Evolutionary conservation across 768 basidiomycete genomes (phyloP).

Genomic region (Naganishia vishniacii): DNA sequence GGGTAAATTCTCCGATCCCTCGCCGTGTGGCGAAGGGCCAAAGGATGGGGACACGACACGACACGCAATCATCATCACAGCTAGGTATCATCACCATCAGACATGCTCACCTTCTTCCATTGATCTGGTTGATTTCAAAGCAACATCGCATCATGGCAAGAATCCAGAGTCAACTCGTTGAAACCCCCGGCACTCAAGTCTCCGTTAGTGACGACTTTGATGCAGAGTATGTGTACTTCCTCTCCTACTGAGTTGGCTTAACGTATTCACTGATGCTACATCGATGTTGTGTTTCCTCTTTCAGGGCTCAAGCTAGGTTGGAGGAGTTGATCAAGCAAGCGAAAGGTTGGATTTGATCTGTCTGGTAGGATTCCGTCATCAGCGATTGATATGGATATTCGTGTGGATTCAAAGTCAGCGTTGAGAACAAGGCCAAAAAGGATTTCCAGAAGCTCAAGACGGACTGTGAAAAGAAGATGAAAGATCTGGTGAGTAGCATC

Average conservation of each 20-base stretch:
- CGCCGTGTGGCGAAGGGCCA: background rate
- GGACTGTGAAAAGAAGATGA: background rate
- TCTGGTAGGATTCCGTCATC: background rate
- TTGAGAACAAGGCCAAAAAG: constrained; percentile 9
- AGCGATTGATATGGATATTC: background rate
- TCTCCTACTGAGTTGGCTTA: background rate
- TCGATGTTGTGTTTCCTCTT: background rate
- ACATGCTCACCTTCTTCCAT: no score
- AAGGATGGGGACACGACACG: background rate
- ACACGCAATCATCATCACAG: background rate
- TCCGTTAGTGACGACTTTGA: constrained; percentile 13
- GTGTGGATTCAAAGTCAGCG: background rate
- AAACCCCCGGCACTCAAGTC: constrained; percentile 8
- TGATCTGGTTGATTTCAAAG: no score
- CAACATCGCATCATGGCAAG: background rate
- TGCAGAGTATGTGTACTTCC: background rate
- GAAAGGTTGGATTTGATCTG: background rate
- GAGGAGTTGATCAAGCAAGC: constrained; percentile 13
- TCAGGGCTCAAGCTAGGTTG: constrained; percentile 15
- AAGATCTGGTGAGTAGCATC: background rate
- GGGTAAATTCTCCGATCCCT: background rate
- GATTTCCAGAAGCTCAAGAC: constrained; percentile 8
- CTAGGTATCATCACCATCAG: no score
- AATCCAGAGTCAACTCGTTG: background rate
- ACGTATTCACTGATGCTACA: background rate